phyloP scores from a whole-genome alignment of 805 yeast genomes.

The Candida argentea region DNA sequence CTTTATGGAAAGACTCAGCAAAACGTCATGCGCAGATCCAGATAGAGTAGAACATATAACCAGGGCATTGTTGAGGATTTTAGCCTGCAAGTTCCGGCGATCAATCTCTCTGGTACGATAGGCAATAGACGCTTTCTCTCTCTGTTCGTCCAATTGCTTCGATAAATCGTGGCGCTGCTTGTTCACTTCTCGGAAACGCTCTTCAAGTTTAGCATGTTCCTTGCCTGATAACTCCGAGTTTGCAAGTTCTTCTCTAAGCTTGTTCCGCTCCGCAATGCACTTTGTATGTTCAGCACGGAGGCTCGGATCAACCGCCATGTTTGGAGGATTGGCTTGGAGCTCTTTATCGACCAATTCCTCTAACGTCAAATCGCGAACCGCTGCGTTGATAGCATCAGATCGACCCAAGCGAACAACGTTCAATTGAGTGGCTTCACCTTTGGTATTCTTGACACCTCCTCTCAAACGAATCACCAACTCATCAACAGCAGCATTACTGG shows the following conservation, averaged over 20 bases:
- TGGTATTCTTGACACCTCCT: conserved; percentile 51
- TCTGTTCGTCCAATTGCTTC: conserved; percentile 61
- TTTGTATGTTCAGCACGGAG: conserved; percentile 42
- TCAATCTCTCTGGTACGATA: conserved; percentile 70
- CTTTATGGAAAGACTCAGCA: conserved; percentile 60
- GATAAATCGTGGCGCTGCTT: conserved; percentile 60
- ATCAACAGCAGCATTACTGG: conserved; percentile 98
- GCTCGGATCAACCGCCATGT: conserved; percentile 34
- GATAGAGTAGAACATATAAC: conserved; percentile 88
- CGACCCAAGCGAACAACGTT: conserved; percentile 80
- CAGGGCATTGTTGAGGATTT: conserved; percentile 63
- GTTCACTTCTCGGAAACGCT: conserved; percentile 45
- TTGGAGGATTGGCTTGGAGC: conserved; percentile 25
- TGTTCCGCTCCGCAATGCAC: conserved; percentile 49
- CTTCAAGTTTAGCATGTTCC: conserved; percentile 36
- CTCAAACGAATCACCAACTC: conserved; percentile 80
- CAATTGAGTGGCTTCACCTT: conserved; percentile 48
- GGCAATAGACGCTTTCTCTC: conserved; percentile 63
- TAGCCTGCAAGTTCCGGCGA: conserved; percentile 63
- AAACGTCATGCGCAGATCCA: conserved; percentile 86
- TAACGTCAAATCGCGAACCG: conserved; percentile 72
- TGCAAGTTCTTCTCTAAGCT: conserved; percentile 31
- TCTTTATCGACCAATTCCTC: conserved; percentile 75
- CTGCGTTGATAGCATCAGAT: conserved; percentile 74
- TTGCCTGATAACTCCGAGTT: conserved; percentile 27